Evolutionary conservation across 768 basidiomycete genomes (phyloP), one percentile per base, ranked within the genome.

Genomic region (Mrakia frigida): DNA sequence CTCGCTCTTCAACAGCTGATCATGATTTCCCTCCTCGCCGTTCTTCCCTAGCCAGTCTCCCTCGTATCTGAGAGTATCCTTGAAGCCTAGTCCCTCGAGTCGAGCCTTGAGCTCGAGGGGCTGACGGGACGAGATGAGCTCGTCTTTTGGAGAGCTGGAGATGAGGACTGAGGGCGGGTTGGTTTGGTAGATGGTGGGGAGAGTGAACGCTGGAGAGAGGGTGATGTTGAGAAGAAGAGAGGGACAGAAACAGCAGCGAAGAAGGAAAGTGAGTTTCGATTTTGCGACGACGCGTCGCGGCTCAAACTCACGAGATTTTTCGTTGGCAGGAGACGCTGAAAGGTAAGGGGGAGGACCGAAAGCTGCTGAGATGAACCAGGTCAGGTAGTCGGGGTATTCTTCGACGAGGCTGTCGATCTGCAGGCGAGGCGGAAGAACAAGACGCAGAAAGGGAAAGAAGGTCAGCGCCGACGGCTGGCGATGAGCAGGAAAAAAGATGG

Each of bases 321-420:
- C n/a, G 76, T 77, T 77, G 37, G 76, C 39, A 33, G 71, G 71
- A 10, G 77, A 78, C 9, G 73, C 39, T 35, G 39, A 9, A 18
- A 70, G 61, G 67, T 78, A 78, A 13, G 77, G 77, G 13, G 73
- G 73, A 33, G 77, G 73, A 28, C 77, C 77, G 21, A 78, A 78
- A 23, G 77, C 77, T 23, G 41, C 56, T 9, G n/a, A 50, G 73
- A 78, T 70, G 77, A 78, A 78, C 77, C 77, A 78, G 10, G 9
- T 31, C 7, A 1, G 31, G 53, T 78, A 78, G 13, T 68, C 61
- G 6, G 77, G 77, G 52, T 78, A 78, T 28, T 78, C 77, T 0
- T 60, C 37, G 43, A 78, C 39, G n/a, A 78, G 73, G 4, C 46
- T 60, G 23, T 74, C 73, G 28, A 78, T 60, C 77, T 78, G n/a